A percentile compares a stretch with the other conserved stretches of the same genome.
These are phyloP conservation scores for Pichia sp. DNA, from an alignment of 1,139 yeast species.

Conservation along the genomic window DNA sequence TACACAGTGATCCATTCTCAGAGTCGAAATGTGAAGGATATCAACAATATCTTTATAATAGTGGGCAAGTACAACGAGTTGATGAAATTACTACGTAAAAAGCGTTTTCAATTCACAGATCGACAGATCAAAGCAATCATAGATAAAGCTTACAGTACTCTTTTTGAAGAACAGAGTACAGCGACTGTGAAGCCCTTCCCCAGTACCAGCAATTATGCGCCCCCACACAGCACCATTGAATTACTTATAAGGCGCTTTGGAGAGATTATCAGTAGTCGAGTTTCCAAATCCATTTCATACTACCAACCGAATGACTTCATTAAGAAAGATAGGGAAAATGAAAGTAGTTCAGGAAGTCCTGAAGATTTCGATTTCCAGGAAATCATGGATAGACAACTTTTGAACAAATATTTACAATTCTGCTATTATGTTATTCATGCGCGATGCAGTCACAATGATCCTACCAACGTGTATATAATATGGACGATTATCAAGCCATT, in stretches of 20 bases:
- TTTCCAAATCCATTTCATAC: constrained; percentile 13
- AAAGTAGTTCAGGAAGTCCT: neutral
- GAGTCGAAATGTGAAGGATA: constrained; percentile 5
- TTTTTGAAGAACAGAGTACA: neutral
- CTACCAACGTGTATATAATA: constrained; percentile 19
- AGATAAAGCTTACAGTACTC: constrained; percentile 12
- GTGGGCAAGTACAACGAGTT: constrained; percentile 11
- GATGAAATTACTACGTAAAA: constrained; percentile 8
- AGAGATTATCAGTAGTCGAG: constrained; percentile 10
- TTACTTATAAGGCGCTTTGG: constrained; percentile 17
- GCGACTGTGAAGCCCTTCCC: too few relatives aligned
- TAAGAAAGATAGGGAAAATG: neutral
- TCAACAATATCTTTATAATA: constrained; percentile 9
- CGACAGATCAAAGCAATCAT: constrained; percentile 15
- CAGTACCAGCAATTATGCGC: too few relatives aligned
- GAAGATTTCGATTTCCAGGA: constrained; percentile 2
- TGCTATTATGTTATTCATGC: constrained; percentile 23
- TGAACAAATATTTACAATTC: constrained; percentile 21
- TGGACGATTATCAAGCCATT: constrained; percentile 26
- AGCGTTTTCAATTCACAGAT: constrained; percentile 6
- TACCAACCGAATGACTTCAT: too few relatives aligned
- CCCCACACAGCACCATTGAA: constrained; percentile 8
- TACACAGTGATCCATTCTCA: too few relatives aligned
- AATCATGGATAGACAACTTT: constrained; percentile 11
- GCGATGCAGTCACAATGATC: constrained; percentile 20